Base-by-base conservation (phyloP, 345 rosid genomes). In the Iberis pinnata region DNA sequence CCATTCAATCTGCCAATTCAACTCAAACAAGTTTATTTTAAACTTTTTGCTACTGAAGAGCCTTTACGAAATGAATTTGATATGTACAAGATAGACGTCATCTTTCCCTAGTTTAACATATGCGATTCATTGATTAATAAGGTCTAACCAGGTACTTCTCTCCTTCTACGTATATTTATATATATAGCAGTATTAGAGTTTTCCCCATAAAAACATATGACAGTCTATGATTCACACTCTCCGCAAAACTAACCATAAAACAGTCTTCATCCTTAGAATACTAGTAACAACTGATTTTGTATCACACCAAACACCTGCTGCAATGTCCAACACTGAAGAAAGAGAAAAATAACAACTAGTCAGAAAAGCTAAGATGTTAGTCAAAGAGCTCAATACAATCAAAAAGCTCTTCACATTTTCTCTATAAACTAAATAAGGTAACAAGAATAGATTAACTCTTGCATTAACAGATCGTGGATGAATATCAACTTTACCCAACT, bases 381-480 rank as follows among this genome's bases (percentile, higher is more conserved):
- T n/a, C n/a, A n/a, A n/a, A n/a, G n/a, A n/a, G n/a, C n/a, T n/a
- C n/a, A n/a, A n/a, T n/a, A n/a, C n/a, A n/a, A n/a, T n/a, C n/a
- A n/a, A n/a, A n/a, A n/a, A n/a, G n/a, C n/a, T 92, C 77, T 88
- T 92, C 69, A 92, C 95, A 74, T 79, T 92, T 56, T 88, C 96
- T 33, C 98, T 77, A 64, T 92, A 92, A 56, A 92, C 83, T 75
- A 88, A 64, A 71, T 88, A 92, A 0, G 96, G 98, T 49, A 92
- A 74, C 20, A 89, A 88, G 76, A 88, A 84, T 56, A 69, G 82
- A 71, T 71, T 71, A 41, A 81, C 72, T 52, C 84, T 80, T 0
- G 96, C 95, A 49, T 88, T 92, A 39, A 92, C 98, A 8, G 98
- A 92, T 45, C 81, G 86, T 12, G 96, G 98, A 73, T 92, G 98